Evolutionary conservation across 768 basidiomycete species (phyloP), one percentile per base, ranked within the genome.

Genomic region (Tulasnella sp.): DNA sequence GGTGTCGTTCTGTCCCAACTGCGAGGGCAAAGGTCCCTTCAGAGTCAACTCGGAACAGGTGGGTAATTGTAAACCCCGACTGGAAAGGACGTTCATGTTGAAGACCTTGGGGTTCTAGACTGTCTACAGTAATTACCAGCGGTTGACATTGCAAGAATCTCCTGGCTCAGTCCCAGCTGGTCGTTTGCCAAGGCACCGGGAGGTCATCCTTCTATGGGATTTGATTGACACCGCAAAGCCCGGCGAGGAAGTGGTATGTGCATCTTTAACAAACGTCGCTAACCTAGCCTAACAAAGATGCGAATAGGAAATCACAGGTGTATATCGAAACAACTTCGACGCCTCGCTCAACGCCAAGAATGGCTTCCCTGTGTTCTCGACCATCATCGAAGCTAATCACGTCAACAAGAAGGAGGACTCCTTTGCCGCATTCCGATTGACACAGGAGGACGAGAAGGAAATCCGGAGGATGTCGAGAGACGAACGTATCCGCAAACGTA

Each of bases 401-500:
- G 86, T 99, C 82, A 98, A 97, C 86, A 98, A 99, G 86, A 99
- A 99, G 83, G 97, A 99, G 83, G 97, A 99, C 81, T 88, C 97
- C 22, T 99, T 98, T 80, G 97, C 97, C n/a, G 96, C 97, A 4
- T 96, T 97, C 86, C 89, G 94, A 37, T 87, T 99, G 31, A 98
- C 96, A 0, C 97, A 99, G 82, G 97, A 99, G 80, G 97, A 99
- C 79, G 96, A 97, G 83, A 91, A 89, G 82, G 91, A 93, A 79
- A 99, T 99, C 81, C 91, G 95, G 17, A 85, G 87, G 11, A 89
- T 99, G 68, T 90, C 94, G 3, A 89, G 90, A 29, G 97, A 99
- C 81, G 94, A 96, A 74, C 92, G 97, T 72, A 97, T 99, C 80
- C 90, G 94, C 79, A 99, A 97, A 83, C 91, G 97, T 34, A 97